phyloP scores from a whole-genome alignment of 129 eudicot genomes.

The Dittrichia graveolens region DNA sequence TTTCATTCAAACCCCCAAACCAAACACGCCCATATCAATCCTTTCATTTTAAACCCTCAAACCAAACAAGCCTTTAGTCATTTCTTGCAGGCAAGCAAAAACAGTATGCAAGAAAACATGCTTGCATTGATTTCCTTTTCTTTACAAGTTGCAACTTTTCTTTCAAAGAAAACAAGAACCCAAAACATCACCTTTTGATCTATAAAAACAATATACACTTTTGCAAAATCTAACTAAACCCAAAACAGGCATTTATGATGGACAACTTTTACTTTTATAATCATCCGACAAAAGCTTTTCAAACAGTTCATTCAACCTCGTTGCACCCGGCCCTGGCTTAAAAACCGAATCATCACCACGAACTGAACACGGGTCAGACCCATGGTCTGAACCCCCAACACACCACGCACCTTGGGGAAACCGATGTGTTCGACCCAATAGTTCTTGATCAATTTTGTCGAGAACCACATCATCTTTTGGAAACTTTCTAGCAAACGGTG shows the following conservation, averaged over 20 bases:
- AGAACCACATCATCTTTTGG: slow-evolving; percentile 78
- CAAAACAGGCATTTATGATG: slow-evolving; percentile 26
- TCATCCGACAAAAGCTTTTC: slow-evolving; percentile 66
- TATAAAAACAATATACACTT: slow-evolving; percentile 51
- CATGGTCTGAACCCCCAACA: slow-evolving; percentile 63
- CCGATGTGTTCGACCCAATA: slow-evolving; percentile 63
- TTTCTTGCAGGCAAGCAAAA: not conserved
- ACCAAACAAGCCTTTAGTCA: too few species aligned
- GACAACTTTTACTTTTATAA: slow-evolving; percentile 63
- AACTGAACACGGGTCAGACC: slow-evolving; percentile 69
- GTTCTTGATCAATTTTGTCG: slow-evolving; percentile 83
- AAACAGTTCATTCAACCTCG: slow-evolving; percentile 58
- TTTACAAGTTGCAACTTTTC: slow-evolving; percentile 29
- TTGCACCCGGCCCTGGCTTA: slow-evolving; percentile 78
- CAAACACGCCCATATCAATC: too few species aligned
- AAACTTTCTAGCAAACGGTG: slow-evolving; percentile 86
- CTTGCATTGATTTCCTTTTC: slow-evolving; percentile 27
- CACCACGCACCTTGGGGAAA: slow-evolving; percentile 95
- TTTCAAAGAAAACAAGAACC: slow-evolving; percentile 11
- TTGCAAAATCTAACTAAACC: slow-evolving; percentile 30
- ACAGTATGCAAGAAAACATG: not conserved
- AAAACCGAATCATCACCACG: slow-evolving; percentile 79
- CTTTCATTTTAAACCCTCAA: too few species aligned
- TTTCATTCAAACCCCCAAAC: too few species aligned
- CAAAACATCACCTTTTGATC: slow-evolving; percentile 32